A percentile compares a stretch with the other conserved stretches of the same genome.
phyloP scores from a whole-genome alignment of 2,329 filamentous ascomycete species.

The Trichoderma polysporum region DNA sequence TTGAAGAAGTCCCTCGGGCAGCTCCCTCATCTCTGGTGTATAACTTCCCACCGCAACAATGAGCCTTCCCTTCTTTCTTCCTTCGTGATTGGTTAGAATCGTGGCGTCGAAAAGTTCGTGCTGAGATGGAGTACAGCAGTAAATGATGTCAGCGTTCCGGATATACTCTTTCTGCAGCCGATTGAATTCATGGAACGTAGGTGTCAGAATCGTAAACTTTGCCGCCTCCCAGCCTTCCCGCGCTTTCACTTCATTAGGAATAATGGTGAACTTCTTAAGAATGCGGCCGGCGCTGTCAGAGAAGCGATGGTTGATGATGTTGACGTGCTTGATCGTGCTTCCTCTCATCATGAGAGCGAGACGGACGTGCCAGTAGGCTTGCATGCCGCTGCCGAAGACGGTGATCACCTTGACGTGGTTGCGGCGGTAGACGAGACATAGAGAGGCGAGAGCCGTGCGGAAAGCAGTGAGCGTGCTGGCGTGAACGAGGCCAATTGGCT shows the following conservation, averaged over 20 bases:
- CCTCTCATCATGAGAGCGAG: conserved; percentile 74
- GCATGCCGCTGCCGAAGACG: conserved; percentile 84
- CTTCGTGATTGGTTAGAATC: conserved; percentile 71
- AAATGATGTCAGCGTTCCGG: conserved; percentile 73
- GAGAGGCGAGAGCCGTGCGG: conserved; percentile 71
- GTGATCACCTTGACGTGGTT: conserved; percentile 70
- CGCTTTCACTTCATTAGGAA: conserved; percentile 46
- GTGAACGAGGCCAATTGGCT: conserved; percentile 66
- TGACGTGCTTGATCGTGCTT: conserved; percentile 70
- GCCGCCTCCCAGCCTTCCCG: conserved; percentile 63
- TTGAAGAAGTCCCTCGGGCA: conserved; percentile 73
- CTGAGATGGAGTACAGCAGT: conserved; percentile 80
- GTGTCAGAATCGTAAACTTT: conserved; percentile 69
- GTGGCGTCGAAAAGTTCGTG: conserved; percentile 71
- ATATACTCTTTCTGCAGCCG: conserved; percentile 70
- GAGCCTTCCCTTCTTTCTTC: conserved; percentile 67
- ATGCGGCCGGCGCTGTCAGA: conserved; percentile 54
- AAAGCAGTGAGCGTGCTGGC: conserved; percentile 76
- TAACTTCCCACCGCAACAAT: conserved; percentile 71
- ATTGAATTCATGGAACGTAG: conserved; percentile 65
- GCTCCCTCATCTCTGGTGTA: conserved; percentile 73
- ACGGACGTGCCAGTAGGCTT: conserved; percentile 93
- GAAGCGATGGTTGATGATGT: conserved; percentile 78
- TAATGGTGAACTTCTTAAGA: conserved; percentile 48
- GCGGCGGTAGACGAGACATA: conserved; percentile 65